These are phyloP conservation scores for Grosmannia huntii DNA, from an alignment of 2,329 filamentous ascomycete genomes.

Conservation along the genomic window DNA sequence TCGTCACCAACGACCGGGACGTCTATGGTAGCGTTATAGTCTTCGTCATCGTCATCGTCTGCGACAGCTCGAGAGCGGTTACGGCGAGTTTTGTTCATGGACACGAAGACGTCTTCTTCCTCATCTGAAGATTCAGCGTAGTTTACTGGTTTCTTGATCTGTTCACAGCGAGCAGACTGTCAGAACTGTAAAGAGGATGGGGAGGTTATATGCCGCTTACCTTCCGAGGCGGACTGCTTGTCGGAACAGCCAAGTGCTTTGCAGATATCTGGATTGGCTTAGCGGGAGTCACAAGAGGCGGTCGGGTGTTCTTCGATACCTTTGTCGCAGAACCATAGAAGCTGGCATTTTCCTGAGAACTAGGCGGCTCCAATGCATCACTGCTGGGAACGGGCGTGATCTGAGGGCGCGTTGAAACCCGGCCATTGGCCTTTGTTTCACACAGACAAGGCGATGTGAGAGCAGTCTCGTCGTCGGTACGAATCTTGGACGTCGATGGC, in stretches of 20 bases:
- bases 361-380: slow-evolving; percentile 54
- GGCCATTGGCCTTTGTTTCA: slow-evolving; percentile 33
- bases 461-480: slow-evolving; percentile 11
- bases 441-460: slow-evolving; percentile 27
- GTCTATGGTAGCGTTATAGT: slow-evolving; percentile 54
- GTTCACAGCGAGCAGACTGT: background rate
- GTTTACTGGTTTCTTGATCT: slow-evolving; percentile 45
- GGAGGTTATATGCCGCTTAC: slow-evolving; percentile 29
- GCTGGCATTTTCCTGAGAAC: slow-evolving; percentile 53
- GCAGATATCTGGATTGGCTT: slow-evolving; percentile 29
- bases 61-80: slow-evolving; percentile 42
- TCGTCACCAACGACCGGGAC: slow-evolving; percentile 46
- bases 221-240: slow-evolving; percentile 69
- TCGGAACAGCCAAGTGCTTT: slow-evolving; percentile 25
- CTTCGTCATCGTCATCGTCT: slow-evolving; percentile 53
- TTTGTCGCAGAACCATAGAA: slow-evolving; percentile 32
- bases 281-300: slow-evolving; percentile 28
- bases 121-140: slow-evolving; percentile 82
- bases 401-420: slow-evolving; percentile 25
- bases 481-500: slow-evolving; percentile 10
- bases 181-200: background rate
- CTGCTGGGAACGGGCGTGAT: slow-evolving; percentile 72
- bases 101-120: slow-evolving; percentile 56
- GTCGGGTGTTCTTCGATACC: slow-evolving; percentile 35
- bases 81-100: slow-evolving; percentile 25